Percentiles rank a stretch among this genome's conserved stretches.
phyloP scores from a whole-genome alignment of 495 filamentous ascomycete genomes.

The Aspergillus homomorphus region DNA sequence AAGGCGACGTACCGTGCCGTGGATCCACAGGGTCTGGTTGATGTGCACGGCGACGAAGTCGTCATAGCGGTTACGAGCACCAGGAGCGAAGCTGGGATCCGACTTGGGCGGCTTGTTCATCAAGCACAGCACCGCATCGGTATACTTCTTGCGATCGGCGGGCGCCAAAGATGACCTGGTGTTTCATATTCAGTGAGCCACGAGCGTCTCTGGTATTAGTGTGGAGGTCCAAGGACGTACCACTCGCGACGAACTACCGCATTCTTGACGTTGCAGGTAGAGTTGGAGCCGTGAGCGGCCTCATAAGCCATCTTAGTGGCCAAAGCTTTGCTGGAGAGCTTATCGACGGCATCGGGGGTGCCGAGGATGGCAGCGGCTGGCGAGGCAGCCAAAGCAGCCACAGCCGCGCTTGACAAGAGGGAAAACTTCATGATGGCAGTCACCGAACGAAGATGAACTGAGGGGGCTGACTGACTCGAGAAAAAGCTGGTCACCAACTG shows the following conservation, averaged over 20 bases:
- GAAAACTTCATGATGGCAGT: slow-evolving; percentile 15
- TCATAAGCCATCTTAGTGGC: slow-evolving; percentile 15
- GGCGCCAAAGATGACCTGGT: slow-evolving; percentile 47
- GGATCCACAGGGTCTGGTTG: slow-evolving; percentile 54
- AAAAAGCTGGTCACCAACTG: not conserved
- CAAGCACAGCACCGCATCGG: slow-evolving; percentile 60
- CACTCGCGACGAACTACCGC: slow-evolving; percentile 33
- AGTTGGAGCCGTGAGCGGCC: slow-evolving; percentile 1
- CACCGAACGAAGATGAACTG: not conserved
- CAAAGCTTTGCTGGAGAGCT: slow-evolving; percentile 13
- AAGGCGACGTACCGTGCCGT: slow-evolving; percentile 45
- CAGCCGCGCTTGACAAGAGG: slow-evolving; percentile 7
- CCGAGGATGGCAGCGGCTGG: not conserved
- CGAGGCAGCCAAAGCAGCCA: slow-evolving; percentile 5
- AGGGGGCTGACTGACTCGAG: not conserved
- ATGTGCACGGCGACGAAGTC: slow-evolving; percentile 66
- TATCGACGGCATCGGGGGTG: slow-evolving; percentile 13
- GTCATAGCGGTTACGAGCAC: slow-evolving; percentile 56
- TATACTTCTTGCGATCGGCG: slow-evolving; percentile 52
- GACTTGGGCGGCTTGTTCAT: slow-evolving; percentile 43
- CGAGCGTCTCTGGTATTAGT: not conserved
- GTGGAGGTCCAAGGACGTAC: slow-evolving; percentile 18
- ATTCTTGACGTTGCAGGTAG: slow-evolving; percentile 25
- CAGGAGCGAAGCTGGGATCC: slow-evolving; percentile 33
- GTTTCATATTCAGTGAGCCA: not conserved